Evolutionary conservation across 306 rosid genomes (phyloP), one percentile per base, ranked within the genome.

Genomic region (Arachis stenosperma): DNA sequence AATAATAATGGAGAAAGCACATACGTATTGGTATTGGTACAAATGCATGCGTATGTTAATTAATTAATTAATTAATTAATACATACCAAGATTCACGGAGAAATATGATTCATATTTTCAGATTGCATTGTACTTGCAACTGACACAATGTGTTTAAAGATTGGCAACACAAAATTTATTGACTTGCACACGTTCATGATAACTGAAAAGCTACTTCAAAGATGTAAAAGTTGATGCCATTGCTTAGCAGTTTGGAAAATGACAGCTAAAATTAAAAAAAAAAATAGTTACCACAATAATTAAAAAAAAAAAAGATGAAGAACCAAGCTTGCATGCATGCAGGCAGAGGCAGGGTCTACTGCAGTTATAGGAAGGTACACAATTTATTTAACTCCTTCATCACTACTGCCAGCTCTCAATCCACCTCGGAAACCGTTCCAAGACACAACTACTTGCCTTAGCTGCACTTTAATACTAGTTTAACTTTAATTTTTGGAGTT

Each of bases 381-480:
- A 52, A 52, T 14, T 48, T 33, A 33, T 2, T 33, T 33, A 33
- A 48, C 54, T 5, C 57, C 22, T 52, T 52, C 3, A n/a, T 66
- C 79, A 80, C 76, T 68, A 78, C 76, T 68, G 75, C 78, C 75
- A 76, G 56, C 82, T 77, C 75, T 67, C 81, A 79, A 87, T 81
- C 82, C 77, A 61, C 73, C 70, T 87, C 76, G 86, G 71, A 63
- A 64, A 71, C 79, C 75, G 91, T 85, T 75, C 80, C 82, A 8
- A 7, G 52, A 47, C 13, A 47, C n/a, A 22, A 22, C 27, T 22
- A 22, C 27, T 22, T 22, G 27, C 27, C 27, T 22, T 22, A 22
- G 27, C 27, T 22, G 27, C 27, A 22, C 27, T 22, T 22, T 22
- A 22, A 22, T 1, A 22, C 27, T 22, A 22, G 27, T 1, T 22